Conservation (phyloP, 2,329 filamentous ascomycete genomes). For the Clarireedia monteithiana region DNA sequence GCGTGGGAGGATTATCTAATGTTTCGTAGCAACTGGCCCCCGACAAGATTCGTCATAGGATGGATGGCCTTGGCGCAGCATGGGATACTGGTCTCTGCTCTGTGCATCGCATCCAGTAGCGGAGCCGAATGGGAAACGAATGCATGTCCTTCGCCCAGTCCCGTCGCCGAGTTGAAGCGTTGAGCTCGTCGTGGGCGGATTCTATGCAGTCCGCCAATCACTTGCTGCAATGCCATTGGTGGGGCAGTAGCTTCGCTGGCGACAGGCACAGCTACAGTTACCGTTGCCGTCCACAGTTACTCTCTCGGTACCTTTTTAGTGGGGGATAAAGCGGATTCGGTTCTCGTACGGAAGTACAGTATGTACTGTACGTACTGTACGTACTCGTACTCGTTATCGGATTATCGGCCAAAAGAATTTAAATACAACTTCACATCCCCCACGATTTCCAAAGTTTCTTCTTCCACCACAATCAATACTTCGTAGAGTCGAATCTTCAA, state of each 20-base stretch:
- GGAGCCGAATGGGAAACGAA: too few species aligned
- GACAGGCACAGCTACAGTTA: not conserved
- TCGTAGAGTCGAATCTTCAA: not conserved
- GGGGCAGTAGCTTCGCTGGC: not conserved
- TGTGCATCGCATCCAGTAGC: too few species aligned
- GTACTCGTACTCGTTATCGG: not conserved
- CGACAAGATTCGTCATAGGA: not conserved
- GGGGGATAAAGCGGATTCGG: not conserved
- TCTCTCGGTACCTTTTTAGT: constrained; percentile 1
- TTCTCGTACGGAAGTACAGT: not conserved
- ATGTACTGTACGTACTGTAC: too few species aligned
- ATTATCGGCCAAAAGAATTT: not conserved
- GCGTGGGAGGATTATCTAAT: too few species aligned
- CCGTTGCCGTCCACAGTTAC: not conserved
- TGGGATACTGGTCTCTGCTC: too few species aligned
- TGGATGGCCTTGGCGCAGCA: too few species aligned
- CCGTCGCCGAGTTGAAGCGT: too few species aligned
- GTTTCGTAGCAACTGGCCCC: too few species aligned
- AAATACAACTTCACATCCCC: not conserved
- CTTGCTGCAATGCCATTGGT: not conserved
- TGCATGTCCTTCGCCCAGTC: too few species aligned
- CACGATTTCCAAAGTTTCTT: not conserved
- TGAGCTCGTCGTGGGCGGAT: too few species aligned
- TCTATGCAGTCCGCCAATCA: not conserved
- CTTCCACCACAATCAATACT: not conserved